Evolutionary conservation across 208 protist genomes (phyloP), one percentile per base, ranked within the genome.

Genomic region (Novymonas esmeraldas): DNA sequence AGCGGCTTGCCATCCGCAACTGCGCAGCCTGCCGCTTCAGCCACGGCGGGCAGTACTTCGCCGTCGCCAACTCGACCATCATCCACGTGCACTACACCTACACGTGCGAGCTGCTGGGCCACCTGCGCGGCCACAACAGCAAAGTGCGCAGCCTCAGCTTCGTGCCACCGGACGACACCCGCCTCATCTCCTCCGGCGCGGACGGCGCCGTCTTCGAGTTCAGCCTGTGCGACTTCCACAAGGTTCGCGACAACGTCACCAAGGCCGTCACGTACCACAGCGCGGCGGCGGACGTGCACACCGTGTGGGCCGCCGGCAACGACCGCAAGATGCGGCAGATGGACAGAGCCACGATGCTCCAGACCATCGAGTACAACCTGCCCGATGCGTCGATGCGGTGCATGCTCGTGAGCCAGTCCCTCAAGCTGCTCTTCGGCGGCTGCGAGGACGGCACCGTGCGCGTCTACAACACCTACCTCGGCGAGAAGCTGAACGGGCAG

Each of bases 191-290:
- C 16, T 88, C 84, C 28, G 97, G 97, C 44, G 84, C 89, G 45
- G 97, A 99, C 81, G 98, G 98, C 44, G 95, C 96, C 38, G 94
- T 98, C 22, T 98, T 94, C 78, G 96, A 98, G 83, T 98, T 97
- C 81, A 90, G 79, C 66, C 74, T 98, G 18, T 84, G 80, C 51
- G 94, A 97, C 70, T 97, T 94, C 68, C 93, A 96, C 73, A 95
- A 98, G 63, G 80, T 90, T 29, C 85, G 82, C 72, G 97, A 99
- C 72, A 82, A 94, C 79, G 83, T 97, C 14, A 75, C 96, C 20
- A 98, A 98, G 81, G 73, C 82, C 6, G 89, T 96, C 67, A 88
- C 83, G 42, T 99, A 98, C 84, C 95, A 95, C 64, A 90, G 78
- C 64, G 90, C 85, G 11, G 82, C 86, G 4, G 90, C 89, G 10